Conservation (phyloP, 768 basidiomycete species). For the Suillus hirtellus region DNA sequence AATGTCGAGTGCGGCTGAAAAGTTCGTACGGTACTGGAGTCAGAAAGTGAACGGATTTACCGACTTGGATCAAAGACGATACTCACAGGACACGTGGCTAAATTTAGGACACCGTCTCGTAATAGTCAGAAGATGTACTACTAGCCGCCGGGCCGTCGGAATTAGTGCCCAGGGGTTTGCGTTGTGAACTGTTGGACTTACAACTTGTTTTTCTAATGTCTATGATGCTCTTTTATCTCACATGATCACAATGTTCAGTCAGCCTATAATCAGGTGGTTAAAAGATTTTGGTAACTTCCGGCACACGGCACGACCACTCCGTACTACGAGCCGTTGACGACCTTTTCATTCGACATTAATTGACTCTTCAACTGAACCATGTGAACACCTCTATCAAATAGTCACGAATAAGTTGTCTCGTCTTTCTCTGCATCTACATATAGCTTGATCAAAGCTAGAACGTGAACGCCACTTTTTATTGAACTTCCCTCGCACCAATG, state of each 20-base stretch:
- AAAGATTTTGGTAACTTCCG: not conserved
- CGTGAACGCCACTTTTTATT: not conserved
- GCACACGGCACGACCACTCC: not conserved
- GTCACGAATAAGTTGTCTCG: constrained; percentile 10
- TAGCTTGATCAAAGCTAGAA: not conserved
- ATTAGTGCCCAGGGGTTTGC: too few species aligned
- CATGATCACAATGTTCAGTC: too few species aligned
- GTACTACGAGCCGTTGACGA: not conserved
- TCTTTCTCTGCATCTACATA: not conserved
- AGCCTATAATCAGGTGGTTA: too few species aligned
- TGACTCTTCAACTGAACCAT: not conserved
- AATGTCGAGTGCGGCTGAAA: constrained; percentile 23
- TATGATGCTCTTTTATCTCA: too few species aligned
- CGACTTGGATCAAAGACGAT: too few species aligned
- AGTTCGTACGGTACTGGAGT: not conserved
- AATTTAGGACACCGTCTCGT: too few species aligned
- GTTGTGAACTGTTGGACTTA: too few species aligned
- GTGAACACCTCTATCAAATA: constrained; percentile 1
- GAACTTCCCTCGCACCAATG: not conserved
- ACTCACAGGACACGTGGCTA: too few species aligned
- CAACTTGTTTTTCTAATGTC: too few species aligned
- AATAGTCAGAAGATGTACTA: too few species aligned
- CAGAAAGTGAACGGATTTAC: constrained; percentile 18
- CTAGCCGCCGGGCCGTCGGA: too few species aligned
- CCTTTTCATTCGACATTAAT: too few species aligned